Percentiles rank a stretch among this genome's conserved stretches.
These are phyloP conservation scores for Parachaetomium inaequale DNA, from an alignment of 495 filamentous ascomycete genomes.

Conservation along the genomic window DNA sequence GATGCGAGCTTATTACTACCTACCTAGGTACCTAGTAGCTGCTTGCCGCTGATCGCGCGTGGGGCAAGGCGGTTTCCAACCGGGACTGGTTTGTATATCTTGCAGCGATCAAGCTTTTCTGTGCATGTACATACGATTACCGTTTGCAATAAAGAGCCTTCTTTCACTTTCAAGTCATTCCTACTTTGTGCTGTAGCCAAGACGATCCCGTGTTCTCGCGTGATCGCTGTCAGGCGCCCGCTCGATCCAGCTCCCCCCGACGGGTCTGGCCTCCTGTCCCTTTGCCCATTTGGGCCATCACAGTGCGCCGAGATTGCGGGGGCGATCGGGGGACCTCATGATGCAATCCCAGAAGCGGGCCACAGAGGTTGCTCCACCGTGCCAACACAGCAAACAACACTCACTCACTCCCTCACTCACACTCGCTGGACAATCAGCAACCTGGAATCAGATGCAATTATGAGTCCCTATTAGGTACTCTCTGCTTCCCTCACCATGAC, in stretches of 20 bases:
- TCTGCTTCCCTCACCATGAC: background rate
- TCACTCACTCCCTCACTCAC: too few relatives aligned
- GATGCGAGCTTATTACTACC: background rate
- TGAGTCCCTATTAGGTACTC: background rate
- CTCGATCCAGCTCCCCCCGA: background rate
- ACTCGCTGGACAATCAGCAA: too few relatives aligned
- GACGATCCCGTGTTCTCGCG: background rate
- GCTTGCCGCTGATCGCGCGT: too few relatives aligned
- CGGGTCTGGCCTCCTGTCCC: background rate
- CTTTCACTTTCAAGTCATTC: background rate
- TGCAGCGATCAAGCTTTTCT: background rate
- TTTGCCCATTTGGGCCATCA: constrained; percentile 1
- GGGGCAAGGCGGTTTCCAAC: too few relatives aligned
- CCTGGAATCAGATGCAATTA: too few relatives aligned
- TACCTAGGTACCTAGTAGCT: too few relatives aligned
- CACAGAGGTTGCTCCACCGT: background rate
- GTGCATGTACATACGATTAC: background rate
- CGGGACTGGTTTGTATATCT: too few relatives aligned
- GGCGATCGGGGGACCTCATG: background rate
- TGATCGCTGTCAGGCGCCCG: background rate
- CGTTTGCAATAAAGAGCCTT: background rate
- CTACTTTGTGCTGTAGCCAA: background rate
- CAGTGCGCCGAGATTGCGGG: constrained; percentile 11
- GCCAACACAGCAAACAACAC: constrained; percentile 2
- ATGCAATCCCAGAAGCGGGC: background rate